These are phyloP conservation scores for Boletellus sp. DNA, from an alignment of 1,284 basidiomycete genomes.

Conservation along the genomic window DNA sequence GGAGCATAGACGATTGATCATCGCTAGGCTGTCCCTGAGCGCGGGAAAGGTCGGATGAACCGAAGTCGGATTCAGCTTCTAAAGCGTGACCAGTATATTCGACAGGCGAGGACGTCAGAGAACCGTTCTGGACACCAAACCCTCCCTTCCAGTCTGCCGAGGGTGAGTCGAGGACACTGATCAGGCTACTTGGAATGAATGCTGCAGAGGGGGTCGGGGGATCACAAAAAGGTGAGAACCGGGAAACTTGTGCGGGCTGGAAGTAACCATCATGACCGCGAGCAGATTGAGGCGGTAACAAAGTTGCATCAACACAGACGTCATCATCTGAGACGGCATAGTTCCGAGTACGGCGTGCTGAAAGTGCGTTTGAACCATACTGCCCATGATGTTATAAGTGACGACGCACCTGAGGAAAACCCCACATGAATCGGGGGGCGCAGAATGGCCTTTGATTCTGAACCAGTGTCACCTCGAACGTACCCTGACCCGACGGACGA, in stretches of 20 bases:
- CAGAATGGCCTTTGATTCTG: constrained; percentile 10
- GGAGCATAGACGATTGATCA: constrained; percentile 34
- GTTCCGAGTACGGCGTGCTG: constrained; percentile 33
- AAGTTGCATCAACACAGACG: constrained; percentile 24
- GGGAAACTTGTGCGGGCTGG: constrained; percentile 28
- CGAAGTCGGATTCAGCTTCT: constrained; percentile 28
- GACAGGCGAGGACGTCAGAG: constrained; percentile 36
- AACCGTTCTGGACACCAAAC: constrained; percentile 21
- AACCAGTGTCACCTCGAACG: constrained; percentile 4
- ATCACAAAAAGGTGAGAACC: constrained; percentile 55
- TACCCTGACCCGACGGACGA: constrained; percentile 17
- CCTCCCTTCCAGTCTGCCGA: constrained; percentile 28
- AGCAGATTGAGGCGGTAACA: constrained; percentile 14
- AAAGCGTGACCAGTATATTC: constrained; percentile 26
- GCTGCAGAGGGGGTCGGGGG: constrained; percentile 42
- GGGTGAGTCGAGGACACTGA: constrained; percentile 51
- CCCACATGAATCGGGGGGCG: constrained; percentile 36
- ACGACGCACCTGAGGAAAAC: constrained; percentile 39
- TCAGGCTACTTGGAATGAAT: constrained; percentile 57
- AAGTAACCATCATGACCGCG: constrained; percentile 17
- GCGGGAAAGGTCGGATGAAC: constrained; percentile 44
- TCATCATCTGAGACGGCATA: constrained; percentile 43
- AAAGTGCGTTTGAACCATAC: constrained; percentile 19
- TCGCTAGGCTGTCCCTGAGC: constrained; percentile 31
- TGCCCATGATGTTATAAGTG: constrained; percentile 28